Base-by-base conservation (phyloP, 2,329 filamentous ascomycete genomes). In the Gnomoniopsis sp. region DNA sequence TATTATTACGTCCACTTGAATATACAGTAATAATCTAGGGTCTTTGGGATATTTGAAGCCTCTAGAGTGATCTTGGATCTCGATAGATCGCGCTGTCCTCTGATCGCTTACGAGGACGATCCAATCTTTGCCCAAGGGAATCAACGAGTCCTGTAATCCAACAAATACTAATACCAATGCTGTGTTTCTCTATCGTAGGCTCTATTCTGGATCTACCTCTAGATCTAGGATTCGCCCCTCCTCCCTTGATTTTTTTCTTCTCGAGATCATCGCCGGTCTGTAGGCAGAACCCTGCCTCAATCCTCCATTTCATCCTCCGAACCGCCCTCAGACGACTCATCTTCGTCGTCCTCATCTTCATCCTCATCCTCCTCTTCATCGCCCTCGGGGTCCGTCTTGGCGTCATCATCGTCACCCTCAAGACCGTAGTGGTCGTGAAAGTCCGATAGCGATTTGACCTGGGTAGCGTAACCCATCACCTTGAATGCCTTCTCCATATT, bases 361-460 rank as follows among this genome's bases (percentile, higher is more conserved):
- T 82, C 81, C 0, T 83, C 83, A 0, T 81, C 79, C 0, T 80
- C 79, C 0, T 83, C 84, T 0, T 87, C 85, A 0, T 87, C 86
- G 0, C 86, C 86, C 0, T 82, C 81, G 0, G 82, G 81, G 0
- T 80, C 79, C 0, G 79, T 78, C 0, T 82, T 82, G 2, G 85
- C 85, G 3, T 85, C 83, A 0, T 81, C 85, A 3, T 81, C 83
- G 2, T 77, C 79, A 2, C 80, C 81, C 70, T 89, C 82, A 49
- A 97, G 75, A 0, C 93, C 93, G 70, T 98, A 98, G 68, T 92
- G 90, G 63, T 97, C 91, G 71, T 96, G 86, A 72, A 96, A 98
- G 67, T 89, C 83, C 46, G 87, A 85, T 52, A 98, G 79, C 30
- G 88, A 80, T 69, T 88, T 87, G 43, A 90, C 81, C 69, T 90